Evolutionary conservation across 2,329 filamentous ascomycete genomes (phyloP).

Genomic region (Alternaria longipes): DNA sequence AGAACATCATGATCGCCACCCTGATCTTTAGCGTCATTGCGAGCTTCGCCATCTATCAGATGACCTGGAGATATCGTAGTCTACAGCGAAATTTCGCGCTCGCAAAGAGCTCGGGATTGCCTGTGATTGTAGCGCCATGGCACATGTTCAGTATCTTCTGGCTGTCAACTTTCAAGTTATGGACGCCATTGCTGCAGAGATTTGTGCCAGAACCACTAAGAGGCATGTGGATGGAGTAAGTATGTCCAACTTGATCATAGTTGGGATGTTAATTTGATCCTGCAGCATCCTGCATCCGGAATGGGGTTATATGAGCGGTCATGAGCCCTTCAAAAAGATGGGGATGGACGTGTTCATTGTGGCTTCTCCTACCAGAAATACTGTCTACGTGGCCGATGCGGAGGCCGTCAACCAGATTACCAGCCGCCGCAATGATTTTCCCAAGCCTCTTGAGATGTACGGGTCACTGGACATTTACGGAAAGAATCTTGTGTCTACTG

Average conservation of each 20-base stretch:
- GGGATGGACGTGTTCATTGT: conserved; percentile 70
- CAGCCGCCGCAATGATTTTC: conserved; percentile 73
- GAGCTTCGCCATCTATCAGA: conserved; percentile 43
- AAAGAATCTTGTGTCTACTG: conserved; percentile 74
- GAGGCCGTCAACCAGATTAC: conserved; percentile 73
- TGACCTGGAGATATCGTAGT: conserved; percentile 46
- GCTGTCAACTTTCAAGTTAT: conserved; percentile 64
- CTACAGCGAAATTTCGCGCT: conserved; percentile 54
- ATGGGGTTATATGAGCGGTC: conserved; percentile 66
- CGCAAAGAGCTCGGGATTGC: conserved; percentile 58
- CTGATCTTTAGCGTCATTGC: conserved; percentile 38
- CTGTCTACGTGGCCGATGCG: conserved; percentile 68
- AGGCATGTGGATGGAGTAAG: conserved; percentile 69
- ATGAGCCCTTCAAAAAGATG: conserved; percentile 66
- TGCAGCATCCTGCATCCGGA: conserved; percentile 66
- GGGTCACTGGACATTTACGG: conserved; percentile 71
- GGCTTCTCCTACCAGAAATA: conserved; percentile 65
- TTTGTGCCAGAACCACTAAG: conserved; percentile 64
- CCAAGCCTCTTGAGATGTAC: conserved; percentile 71
- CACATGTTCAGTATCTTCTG: conserved; percentile 63
- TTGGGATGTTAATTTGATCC: conserved; percentile 5
- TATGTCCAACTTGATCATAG: conserved; percentile 4
- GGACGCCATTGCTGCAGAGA: conserved; percentile 64
- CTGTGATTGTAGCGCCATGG: conserved; percentile 54
- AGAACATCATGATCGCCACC: conserved; percentile 34